Percentiles rank a stretch among this genome's conserved stretches.
Evolutionary conservation across 163 green algal species (phyloP).

Genomic region (Chlamydomonas reinhardtii): DNA sequence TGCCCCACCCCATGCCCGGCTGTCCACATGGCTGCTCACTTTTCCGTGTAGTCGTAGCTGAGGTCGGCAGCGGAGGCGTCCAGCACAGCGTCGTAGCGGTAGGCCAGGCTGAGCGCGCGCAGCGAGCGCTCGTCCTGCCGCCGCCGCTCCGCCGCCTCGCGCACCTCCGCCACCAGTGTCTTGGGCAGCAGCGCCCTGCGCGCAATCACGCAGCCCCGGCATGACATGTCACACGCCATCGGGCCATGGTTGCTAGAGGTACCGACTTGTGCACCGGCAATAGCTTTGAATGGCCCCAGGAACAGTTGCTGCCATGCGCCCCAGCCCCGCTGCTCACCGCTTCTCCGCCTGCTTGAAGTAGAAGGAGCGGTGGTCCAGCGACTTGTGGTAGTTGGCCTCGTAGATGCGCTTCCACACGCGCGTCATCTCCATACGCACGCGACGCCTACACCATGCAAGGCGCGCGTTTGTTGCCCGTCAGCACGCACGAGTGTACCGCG

Average conservation of each 20-base stretch:
- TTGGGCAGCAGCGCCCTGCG: constrained; percentile 86
- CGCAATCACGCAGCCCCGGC: background rate
- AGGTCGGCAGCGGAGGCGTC: constrained; percentile 69
- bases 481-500: no score
- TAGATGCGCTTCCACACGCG: constrained; percentile 92
- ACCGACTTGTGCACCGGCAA: no score
- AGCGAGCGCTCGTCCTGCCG: constrained; percentile 63
- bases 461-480: no score
- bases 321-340: background rate
- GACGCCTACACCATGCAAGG: constrained; percentile 40
- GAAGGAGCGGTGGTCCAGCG: constrained; percentile 97
- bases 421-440: constrained; percentile 87
- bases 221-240: background rate
- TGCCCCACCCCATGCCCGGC: no score
- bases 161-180: constrained; percentile 91
- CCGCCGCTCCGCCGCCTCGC: constrained; percentile 81
- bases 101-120: constrained; percentile 51
- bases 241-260: no score
- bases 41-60: constrained; percentile 75
- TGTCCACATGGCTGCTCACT: constrained; percentile 28
- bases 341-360: constrained; percentile 98
- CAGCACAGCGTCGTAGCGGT: constrained; percentile 56
- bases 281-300: no score
- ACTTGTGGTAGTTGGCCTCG: constrained; percentile 98
- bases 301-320: no score